A percentile compares a stretch with the other conserved stretches of the same genome.
phyloP scores from a whole-genome alignment of 768 basidiomycete genomes.

The Termitomyces sp. region DNA sequence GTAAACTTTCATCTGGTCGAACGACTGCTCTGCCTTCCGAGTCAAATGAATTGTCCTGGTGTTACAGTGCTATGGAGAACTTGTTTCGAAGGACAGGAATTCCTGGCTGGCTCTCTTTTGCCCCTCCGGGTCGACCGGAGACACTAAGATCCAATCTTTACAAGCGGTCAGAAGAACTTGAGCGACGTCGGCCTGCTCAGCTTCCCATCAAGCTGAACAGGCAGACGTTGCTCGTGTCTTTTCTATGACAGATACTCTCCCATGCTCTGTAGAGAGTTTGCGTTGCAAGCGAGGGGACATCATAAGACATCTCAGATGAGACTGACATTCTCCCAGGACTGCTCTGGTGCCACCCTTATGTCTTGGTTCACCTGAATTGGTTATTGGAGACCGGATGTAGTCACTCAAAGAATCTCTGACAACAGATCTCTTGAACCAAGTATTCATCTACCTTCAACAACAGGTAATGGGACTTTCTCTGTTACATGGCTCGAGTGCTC shows the following conservation, averaged over 20 bases:
- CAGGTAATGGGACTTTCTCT: background rate
- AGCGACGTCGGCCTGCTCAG: background rate
- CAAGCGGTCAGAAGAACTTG: background rate
- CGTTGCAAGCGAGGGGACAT: background rate
- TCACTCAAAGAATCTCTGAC: background rate
- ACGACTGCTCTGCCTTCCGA: background rate
- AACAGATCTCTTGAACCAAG: background rate
- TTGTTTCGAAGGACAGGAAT: too few species aligned
- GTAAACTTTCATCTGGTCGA: background rate
- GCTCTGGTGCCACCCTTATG: background rate
- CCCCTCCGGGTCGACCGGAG: background rate
- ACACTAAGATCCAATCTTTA: background rate
- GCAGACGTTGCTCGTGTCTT: background rate
- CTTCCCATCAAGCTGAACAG: background rate
- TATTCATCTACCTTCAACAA: background rate
- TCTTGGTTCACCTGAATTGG: background rate
- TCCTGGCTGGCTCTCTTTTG: background rate
- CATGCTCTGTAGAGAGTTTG: background rate
- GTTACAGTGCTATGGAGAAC: too few species aligned
- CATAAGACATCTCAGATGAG: background rate
- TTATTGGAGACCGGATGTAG: background rate
- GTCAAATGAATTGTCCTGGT: background rate
- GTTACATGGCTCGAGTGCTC: background rate
- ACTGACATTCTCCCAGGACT: background rate
- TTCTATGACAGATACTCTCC: background rate